Base-by-base conservation (phyloP, 495 filamentous ascomycete genomes). In the Extremus antarcticus region DNA sequence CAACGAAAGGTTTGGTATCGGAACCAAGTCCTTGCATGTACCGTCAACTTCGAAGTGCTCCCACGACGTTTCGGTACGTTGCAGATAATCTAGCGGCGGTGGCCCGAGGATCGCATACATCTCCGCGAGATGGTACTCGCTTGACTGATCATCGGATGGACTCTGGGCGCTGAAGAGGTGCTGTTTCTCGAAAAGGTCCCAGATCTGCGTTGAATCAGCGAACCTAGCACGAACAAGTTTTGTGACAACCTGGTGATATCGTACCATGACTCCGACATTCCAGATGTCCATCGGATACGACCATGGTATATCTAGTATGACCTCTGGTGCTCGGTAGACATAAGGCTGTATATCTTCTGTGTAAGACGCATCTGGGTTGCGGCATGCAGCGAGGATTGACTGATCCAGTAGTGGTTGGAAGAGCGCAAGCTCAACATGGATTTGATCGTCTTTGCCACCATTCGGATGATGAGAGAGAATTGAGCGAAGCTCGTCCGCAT, bases 191-290 rank as follows among this genome's bases (percentile, higher is more conserved):
- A 69, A 64, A 20, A 71, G 51, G 50, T 68, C 67, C 67, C 67
- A 71, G 35, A 39, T 39, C 35, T 39, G n/a, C n/a, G n/a, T n/a
- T n/a, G n/a, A n/a, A n/a, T n/a, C n/a, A n/a, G n/a, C n/a, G n/a
- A n/a, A n/a, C n/a, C n/a, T n/a, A n/a, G n/a, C n/a, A n/a, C n/a
- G n/a, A n/a, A n/a, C n/a, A n/a, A n/a, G n/a, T n/a, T n/a, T n/a
- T n/a, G n/a, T n/a, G n/a, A n/a, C n/a, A n/a, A n/a, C n/a, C n/a
- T n/a, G n/a, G n/a, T n/a, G n/a, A n/a, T n/a, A n/a, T n/a, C 71
- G 47, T 60, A 80, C 76, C 63, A 79, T 63, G 60, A 74, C 68
- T 48, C 74, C 76, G 13, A 72, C 66, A 59, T 73, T 75, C 76
- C 76, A 77, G 43, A 77, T 73, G 55, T 79, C 76, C 41, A 76